Evolutionary conservation across 1,139 yeast genomes (phyloP), one percentile per base, ranked within the genome.

Genomic region (Lodderomyces jiufengensis): DNA sequence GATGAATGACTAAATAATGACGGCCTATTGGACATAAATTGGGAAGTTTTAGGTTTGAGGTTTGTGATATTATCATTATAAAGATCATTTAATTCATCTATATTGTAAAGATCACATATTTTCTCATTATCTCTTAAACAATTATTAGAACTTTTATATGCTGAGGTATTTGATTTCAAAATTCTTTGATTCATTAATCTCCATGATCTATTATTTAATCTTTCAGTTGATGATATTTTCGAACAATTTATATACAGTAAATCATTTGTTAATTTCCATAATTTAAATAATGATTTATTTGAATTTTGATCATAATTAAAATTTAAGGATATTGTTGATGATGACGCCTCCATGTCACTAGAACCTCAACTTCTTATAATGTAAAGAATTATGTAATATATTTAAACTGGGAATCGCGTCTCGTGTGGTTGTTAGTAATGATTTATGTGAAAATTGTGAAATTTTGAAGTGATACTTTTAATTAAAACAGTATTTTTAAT

Each of bases 181-280:
- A 43, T 11, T 21, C 40, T 41, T 14, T 38, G 41, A 38, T 51
- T 54, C 15, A 57, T 37, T 29, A 59, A 36, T 30, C 65, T 45
- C 64, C 64, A 58, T 12, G 59, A 51, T 30, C 65, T 44, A 39
- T 59, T 55, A 35, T 52, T 50, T 25, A 57, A 36, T 27, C 64
- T 46, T 41, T 43, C 32, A n/a, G 44, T 39, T 7, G 47, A 41
- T 9, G 48, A 38, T 16, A 38, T 30, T 24, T 44, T 40, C 9
- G 40, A 29, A 15, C 36, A 30, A 9, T 32, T 21, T 23, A 31
- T 27, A 23, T 26, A 26, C 31, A 27, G 24, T 7, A 41, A 35
- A 18, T 40, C 34, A 22, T 41, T 46, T 7, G 58, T 50, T 24
- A 51, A 13, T 39, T 47, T 52, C 55, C 57, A 54, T 29, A 54